Base-by-base conservation (phyloP, 805 yeast genomes). In the Hanseniaspora valbyensis region DNA sequence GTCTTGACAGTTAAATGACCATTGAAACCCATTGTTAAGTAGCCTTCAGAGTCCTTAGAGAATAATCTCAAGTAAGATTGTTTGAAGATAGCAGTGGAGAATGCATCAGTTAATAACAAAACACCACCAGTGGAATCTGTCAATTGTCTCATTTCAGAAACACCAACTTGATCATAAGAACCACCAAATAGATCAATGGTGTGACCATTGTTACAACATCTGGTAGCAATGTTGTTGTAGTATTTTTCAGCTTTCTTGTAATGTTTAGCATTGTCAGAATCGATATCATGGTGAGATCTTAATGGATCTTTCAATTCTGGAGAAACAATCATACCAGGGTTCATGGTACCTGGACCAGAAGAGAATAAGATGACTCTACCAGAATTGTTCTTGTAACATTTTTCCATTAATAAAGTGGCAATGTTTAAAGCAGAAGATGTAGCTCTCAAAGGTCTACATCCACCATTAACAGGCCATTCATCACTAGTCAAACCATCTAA, bases 251-350 rank as follows among this genome's bases (percentile, higher is more conserved):
- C 94, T 65, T 84, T 85, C 61, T 84, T 82, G 69, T 80, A 85
- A 64, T 88, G 95, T 61, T 81, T 81, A 51, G 95, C 95, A 44
- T 75, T 67, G 59, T 90, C 96, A 57, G 88, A 81, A 65, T 92
- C 97, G 57, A 92, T 85, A 65, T 92, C 98, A 61, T 84, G 86
- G 68, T 92, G 99, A 8, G 98, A 92, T 72, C 99, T 80, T 59
- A 92, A 83, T 44, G 98, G 96, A 67, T 92, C 98, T 64, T 85
- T 84, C 64, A 92, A 75, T 65, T 88, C 92, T 22, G 82, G 79
- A 41, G 90, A 86, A 26, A 92, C 99, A 57, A 92, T 87, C 64
- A 85, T 71, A 59, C 99, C 99, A 12, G 99, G 97, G 42, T 83
- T 83, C 62, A 83, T 80, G 42, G 98, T 92, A 64, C 96, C 81